phyloP scores from a whole-genome alignment of 164 flowering plant species.

The Magnolia changhungtana region DNA sequence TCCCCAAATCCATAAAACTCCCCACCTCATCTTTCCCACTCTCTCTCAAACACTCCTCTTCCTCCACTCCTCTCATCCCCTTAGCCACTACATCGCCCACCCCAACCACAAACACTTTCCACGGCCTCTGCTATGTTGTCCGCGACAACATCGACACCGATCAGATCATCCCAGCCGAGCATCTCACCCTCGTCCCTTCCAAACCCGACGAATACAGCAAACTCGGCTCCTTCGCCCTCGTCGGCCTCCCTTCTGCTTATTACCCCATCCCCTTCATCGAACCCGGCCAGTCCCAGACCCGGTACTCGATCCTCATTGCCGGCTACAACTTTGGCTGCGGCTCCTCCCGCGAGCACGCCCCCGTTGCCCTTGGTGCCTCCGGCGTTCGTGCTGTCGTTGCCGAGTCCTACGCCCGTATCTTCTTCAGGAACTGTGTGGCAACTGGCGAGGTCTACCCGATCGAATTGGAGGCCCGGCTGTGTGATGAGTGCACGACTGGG shows the following conservation, averaged over 20 bases:
- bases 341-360: constrained; percentile 97
- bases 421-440: constrained; percentile 89
- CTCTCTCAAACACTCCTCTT: background rate
- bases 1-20: background rate
- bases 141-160: constrained; percentile 97
- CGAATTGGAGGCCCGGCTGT: constrained; percentile 76
- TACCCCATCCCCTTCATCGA: constrained; percentile 67
- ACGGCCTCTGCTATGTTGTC: constrained; percentile 87
- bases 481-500: constrained; percentile 85
- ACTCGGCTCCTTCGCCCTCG: constrained; percentile 79
- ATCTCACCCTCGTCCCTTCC: constrained; percentile 92
- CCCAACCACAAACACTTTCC: constrained; percentile 35
- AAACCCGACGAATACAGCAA: constrained; percentile 88
- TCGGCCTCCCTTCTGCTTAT: constrained; percentile 64
- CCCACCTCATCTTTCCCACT: background rate
- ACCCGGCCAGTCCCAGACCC: constrained; percentile 43
- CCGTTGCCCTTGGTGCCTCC: constrained; percentile 89
- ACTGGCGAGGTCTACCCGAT: constrained; percentile 92
- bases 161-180: constrained; percentile 97
- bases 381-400: constrained; percentile 85
- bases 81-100: constrained; percentile 13
- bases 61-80: constrained; percentile 1
- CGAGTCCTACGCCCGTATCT: constrained; percentile 90
- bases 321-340: constrained; percentile 97
- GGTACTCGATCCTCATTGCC: constrained; percentile 66